Evolutionary conservation across 495 filamentous ascomycete genomes (phyloP).

Genomic region (Penicillium egyptiacum): DNA sequence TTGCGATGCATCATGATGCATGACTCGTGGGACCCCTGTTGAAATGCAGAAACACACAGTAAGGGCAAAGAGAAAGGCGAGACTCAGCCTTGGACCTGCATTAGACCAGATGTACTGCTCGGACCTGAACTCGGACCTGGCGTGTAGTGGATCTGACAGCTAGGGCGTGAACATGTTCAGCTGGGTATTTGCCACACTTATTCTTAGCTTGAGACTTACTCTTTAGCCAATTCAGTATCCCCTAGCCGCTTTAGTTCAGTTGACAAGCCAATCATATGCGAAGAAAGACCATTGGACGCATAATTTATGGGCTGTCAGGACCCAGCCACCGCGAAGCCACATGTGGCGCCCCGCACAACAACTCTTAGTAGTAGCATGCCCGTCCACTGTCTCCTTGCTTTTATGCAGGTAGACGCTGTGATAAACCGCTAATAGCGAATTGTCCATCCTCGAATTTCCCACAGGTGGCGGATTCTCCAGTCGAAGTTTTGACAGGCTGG

Average conservation of each 20-base stretch:
- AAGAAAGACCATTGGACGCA: neutral
- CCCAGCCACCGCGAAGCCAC: constrained; percentile 17
- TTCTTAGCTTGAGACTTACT: neutral
- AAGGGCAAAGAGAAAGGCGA: neutral
- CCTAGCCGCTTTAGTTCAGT: neutral
- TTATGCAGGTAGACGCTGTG: constrained; percentile 1
- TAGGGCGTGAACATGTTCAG: constrained; percentile 13
- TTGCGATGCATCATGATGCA: constrained; percentile 1
- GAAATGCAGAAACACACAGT: neutral
- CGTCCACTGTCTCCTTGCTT: constrained; percentile 4
- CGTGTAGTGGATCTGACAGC: constrained; percentile 8
- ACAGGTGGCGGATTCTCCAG: neutral
- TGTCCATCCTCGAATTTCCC: neutral
- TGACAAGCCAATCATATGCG: neutral
- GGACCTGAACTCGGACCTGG: constrained; percentile 4
- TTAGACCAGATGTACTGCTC: constrained; percentile 8
- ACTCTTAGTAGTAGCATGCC: constrained; percentile 1
- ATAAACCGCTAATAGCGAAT: neutral
- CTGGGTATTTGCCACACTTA: constrained; percentile 13
- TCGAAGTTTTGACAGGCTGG: neutral
- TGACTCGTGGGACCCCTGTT: constrained; percentile 20
- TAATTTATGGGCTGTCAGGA: neutral
- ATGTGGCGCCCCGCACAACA: constrained; percentile 6
- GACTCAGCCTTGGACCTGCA: constrained; percentile 15
- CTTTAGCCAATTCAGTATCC: neutral